Evolutionary conservation across 768 basidiomycete species (phyloP), one percentile per base, ranked within the genome.

Genomic region (Collybiopsis luxurians): DNA sequence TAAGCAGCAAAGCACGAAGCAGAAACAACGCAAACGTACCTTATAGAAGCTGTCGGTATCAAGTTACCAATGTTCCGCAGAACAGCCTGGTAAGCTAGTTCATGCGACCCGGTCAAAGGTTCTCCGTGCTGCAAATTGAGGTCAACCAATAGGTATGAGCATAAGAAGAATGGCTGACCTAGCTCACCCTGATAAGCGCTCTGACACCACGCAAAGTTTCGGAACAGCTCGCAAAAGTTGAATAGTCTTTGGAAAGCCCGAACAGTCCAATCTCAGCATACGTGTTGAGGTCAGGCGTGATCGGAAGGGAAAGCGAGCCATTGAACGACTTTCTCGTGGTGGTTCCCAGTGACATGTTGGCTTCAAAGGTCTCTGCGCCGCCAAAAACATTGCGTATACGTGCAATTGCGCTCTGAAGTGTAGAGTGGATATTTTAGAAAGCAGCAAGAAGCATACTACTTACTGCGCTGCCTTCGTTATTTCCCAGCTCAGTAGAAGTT

Each of bases 401-500:
- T 6, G 83, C 93, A 4, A 88, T 91, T 39, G 88, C 82, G 54
- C 87, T 89, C 94, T 76, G 58, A 4, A 38, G 43, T 47, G 19
- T 19, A 47, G 48, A 49, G 26, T 58, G 42, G 40, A 15, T 21
- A 34, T 24, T 54, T n/a, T 28, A 43, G 44, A 9, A 52, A 34
- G 54, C 45, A 28, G 23, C 0, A 52, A 5, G 36, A 11, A 21
- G n/a, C 24, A 24, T 46, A 46, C 5, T 24, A 81, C 92, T 67
- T 66, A 94, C 95, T n/a, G 93, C 94, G 55, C 76, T 94, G 11
- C 92, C 96, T 69, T 98, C 97, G 49, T 87, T 89, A 58, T 96
- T 94, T 3, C 97, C 96, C 5, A 98, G 76, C 65, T 98, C 95
- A 2, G 95, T 98, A 4, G 90, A 81, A 2, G 87, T 91, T 60